Evolutionary conservation across 2,329 filamentous ascomycete genomes (phyloP), one percentile per base, ranked within the genome.

Genomic region (Septoria linicola): DNA sequence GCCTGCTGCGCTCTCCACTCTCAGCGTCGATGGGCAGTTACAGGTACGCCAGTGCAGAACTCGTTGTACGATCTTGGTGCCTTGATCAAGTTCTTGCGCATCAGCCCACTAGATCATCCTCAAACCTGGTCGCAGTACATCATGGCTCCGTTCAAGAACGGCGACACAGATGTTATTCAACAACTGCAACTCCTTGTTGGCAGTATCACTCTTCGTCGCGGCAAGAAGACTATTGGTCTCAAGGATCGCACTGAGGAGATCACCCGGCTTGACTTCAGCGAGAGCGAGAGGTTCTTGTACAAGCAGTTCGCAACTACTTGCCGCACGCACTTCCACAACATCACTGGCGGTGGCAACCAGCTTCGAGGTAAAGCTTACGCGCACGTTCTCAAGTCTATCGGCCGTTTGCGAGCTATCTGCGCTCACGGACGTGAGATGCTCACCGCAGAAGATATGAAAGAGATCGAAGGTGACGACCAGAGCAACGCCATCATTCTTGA

Each of bases 31-130:
- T 99, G 93, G 93, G 92, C 91, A 2, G 89, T 97, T n/a, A 97
- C 93, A 0, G 93, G 92, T 48, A 97, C 93, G 0, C 93, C 91
- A 0, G 88, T 97, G 7, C 92, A 97, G 70, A 99, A 99, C 66
- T 85, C 88, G 3, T 78, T 97, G 2, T 90, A 95, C 59, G 93
- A 99, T 67, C 78, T 97, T 17, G 88, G 89, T 11, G 88, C 92
- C 1, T 76, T 97, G 2, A 83, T 96, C 52, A 88, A 85, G 25
- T 97, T 97, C 57, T 75, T 97, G 35, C 83, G 87, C 11, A 76
- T 97, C 11, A 83, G 84, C 62, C 92, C 92, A 0, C 97, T 97
- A 64, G 84, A 95, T 54, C 85, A 92, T 41, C 81, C 82, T 47
- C 75, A 76, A 46, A 83, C 83, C 43, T 99, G 96, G 67, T 80